Base-by-base conservation (phyloP, 176 grass and related monocot genomes). In the Triticum monococcum region DNA sequence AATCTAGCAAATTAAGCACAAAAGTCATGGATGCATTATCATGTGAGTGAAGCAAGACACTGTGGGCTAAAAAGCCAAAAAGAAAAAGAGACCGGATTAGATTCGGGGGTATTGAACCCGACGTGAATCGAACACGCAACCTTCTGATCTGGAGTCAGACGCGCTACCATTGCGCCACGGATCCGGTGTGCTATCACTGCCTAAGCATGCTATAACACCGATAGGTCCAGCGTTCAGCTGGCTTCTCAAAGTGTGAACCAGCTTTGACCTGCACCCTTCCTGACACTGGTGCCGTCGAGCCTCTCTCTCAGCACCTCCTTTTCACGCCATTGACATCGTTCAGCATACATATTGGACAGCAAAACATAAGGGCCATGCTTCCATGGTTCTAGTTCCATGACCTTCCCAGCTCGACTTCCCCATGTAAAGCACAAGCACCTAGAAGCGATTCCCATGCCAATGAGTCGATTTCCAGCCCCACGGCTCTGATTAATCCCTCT, bases 61-160 rank as follows among this genome's bases (percentile, higher is more conserved):
- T 30, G 28, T 30, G 28, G 28, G 28, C 28, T 30, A 30, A 30
- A 30, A 30, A 30, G 28, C 28, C 28, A 30, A 30, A 30, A 30
- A 30, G 28, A 30, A 30, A 43, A 43, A 43, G 2, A 43, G 10
- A 4, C 54, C 54, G 54, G 18, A 59, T 22, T 59, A 59, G 2
- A 1, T 1, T 22, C 54, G 18, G 88, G 88, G 88, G 36, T 3
- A 85, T 95, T 96, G 97, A 99, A 98, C 92, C 97, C 92, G 92
- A 94, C 97, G 97, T 98, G 92, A 96, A 99, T 99, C 92, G 94
- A 99, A 99, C 94, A 96, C 94, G 89, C 97, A 93, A 94, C 97
- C 94, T 94, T 96, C 96, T 96, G 90, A 98, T 95, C 93, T 95
- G 96, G 96, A 95, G 96, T 98, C 93, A 98, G 96, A 95, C 93